Base-by-base conservation (phyloP, 1,139 yeast genomes). In the Debaryomyces nepalensis region DNA sequence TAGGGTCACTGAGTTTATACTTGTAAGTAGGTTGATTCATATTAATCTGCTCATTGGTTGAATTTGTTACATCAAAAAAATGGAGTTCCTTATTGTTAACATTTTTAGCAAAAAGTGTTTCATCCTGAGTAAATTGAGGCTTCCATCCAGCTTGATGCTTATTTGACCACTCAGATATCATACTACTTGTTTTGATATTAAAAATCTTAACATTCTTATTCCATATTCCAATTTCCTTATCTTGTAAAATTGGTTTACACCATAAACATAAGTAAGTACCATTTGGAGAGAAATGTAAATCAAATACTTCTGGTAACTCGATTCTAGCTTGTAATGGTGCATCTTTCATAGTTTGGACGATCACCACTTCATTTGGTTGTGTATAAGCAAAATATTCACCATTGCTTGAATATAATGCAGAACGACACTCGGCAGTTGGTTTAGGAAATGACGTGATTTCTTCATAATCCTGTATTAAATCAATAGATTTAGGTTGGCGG, bases 91-190 rank as follows among this genome's bases (percentile, higher is more conserved):
- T 80, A 52, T 68, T 68, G 55, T 68, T 66, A 44, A 78, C 75
- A 54, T 82, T 70, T 57, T 84, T 79, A 37, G 90, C 87, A 64
- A 87, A 75, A 52, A 80, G 71, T 52, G 77, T 73, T 68, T 89
- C 93, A 61, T 89, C 95, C 46, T 77, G 76, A 10, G 95, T 86
- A 63, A 85, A 89, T 67, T 89, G 96, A 24, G 95, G 87, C 58
- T 82, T 83, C 97, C 99, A 91, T 22, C 93, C 95, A 47, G 81
- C 81, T 69, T 93, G 97, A 44, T 83, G 82, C 64, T 86, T 88
- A 51, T 87, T 87, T 42, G 87, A 73, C 76, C 88, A 91, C 52
- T 82, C 80, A 51, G 77, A 81, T 38, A 82, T 68, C 37, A 82
- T 73, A 40, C 75, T 69, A 31, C 79, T 60, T 32, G 64, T 59